Evolutionary conservation across 768 basidiomycete species (phyloP).

Genomic region (Neoboletus brunneissimus): DNA sequence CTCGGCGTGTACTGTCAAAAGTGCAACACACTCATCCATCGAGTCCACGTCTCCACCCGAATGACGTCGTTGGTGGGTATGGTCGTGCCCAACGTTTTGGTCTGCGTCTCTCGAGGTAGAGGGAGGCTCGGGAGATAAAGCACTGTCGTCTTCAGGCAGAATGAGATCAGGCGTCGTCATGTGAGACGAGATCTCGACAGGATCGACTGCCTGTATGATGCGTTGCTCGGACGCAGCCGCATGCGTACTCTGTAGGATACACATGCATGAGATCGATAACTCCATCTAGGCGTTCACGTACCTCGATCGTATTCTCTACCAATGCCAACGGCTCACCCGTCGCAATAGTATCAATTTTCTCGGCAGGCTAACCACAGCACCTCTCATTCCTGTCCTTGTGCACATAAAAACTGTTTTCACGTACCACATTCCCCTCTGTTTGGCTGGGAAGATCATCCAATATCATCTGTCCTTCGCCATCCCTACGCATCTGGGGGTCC

Average conservation of each 20-base stretch:
- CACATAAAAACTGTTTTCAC: background rate
- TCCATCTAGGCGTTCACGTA: background rate
- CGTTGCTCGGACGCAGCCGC: background rate
- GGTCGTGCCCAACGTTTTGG: background rate
- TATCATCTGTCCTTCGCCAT: background rate
- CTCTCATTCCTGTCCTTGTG: background rate
- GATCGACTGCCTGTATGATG: background rate
- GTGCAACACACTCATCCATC: conserved; percentile 15
- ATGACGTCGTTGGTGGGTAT: background rate
- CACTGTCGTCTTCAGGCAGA: conserved; percentile 9
- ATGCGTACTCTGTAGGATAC: background rate
- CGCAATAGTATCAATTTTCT: too few species aligned
- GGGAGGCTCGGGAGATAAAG: background rate
- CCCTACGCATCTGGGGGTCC: background rate
- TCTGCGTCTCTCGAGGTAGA: background rate
- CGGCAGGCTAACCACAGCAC: background rate
- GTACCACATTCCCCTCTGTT: background rate
- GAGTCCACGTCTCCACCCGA: conserved; percentile 3
- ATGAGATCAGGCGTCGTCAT: conserved; percentile 13
- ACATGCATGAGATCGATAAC: background rate
- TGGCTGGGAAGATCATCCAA: background rate
- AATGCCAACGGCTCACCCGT: background rate
- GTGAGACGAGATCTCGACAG: background rate
- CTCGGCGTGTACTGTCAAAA: background rate
- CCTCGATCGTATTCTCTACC: background rate